Conservation (phyloP, 1,284 basidiomycete species). For the Pascua sp. region DNA sequence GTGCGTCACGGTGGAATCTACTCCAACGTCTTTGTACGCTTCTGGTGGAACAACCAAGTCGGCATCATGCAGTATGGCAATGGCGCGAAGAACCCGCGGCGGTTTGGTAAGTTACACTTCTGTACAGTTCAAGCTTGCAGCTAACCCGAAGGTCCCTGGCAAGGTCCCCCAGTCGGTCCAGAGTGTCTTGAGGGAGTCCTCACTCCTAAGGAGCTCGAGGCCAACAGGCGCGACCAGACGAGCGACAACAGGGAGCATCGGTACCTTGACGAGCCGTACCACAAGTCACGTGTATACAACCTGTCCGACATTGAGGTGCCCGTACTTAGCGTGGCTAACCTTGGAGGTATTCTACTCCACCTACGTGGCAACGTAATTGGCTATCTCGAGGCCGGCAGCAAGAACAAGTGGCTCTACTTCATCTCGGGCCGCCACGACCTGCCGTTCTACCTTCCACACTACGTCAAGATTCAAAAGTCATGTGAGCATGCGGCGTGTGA, state of each 20-base stretch:
- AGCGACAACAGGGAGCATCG: slow-evolving; percentile 26
- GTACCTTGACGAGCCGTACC: slow-evolving; percentile 38
- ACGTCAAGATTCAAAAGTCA: slow-evolving; percentile 34
- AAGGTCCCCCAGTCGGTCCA: slow-evolving; percentile 4
- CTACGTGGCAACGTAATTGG: slow-evolving; percentile 43
- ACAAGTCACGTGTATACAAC: slow-evolving; percentile 32
- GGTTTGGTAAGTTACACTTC: slow-evolving; percentile 1
- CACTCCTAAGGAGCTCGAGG: slow-evolving; percentile 28
- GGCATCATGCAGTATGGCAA: slow-evolving; percentile 40
- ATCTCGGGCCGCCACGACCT: slow-evolving; percentile 43
- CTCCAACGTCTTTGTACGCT: slow-evolving; percentile 34
- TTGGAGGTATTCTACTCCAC: slow-evolving; percentile 41
- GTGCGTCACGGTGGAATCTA: slow-evolving; percentile 42
- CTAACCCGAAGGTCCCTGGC: too few relatives aligned
- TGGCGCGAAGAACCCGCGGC: slow-evolving; percentile 17
- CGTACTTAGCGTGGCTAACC: slow-evolving; percentile 40
- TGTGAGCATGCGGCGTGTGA: slow-evolving; percentile 3
- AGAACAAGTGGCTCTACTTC: slow-evolving; percentile 44
- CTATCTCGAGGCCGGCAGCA: slow-evolving; percentile 35
- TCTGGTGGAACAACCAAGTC: slow-evolving; percentile 42
- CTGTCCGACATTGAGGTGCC: slow-evolving; percentile 39
- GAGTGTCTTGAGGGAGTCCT: slow-evolving; percentile 37
- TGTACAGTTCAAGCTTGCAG: too few relatives aligned
- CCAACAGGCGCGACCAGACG: slow-evolving; percentile 35
- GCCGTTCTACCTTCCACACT: slow-evolving; percentile 41